A percentile compares a stretch with the other conserved stretches of the same genome.
Evolutionary conservation across 192 early-diverging fungal species (phyloP).

Genomic region (Allomyces arbusculus): DNA sequence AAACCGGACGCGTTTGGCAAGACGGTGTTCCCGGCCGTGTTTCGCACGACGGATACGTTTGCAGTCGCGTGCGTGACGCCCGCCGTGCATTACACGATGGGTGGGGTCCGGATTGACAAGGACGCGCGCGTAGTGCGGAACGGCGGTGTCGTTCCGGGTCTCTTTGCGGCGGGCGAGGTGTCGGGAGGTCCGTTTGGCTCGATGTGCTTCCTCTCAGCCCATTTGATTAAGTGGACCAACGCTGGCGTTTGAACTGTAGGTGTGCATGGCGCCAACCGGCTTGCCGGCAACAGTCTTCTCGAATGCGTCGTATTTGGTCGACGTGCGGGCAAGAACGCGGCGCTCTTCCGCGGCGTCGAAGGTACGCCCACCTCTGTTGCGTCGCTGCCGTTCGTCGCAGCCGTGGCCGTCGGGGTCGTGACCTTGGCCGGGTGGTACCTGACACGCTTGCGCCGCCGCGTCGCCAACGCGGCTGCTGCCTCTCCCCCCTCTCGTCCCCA

Average conservation of each 20-base stretch:
- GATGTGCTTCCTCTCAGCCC: too few species aligned
- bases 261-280: slow-evolving; percentile 89
- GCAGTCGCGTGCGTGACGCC: slow-evolving; percentile 37
- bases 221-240: too few species aligned
- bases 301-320: slow-evolving; percentile 93
- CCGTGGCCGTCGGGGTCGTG: too few species aligned
- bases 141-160: slow-evolving; percentile 33
- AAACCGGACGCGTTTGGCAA: slow-evolving; percentile 44
- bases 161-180: slow-evolving; percentile 82
- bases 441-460: too few species aligned
- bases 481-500: too few species aligned
- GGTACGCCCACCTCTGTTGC: too few species aligned
- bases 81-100: slow-evolving; percentile 75
- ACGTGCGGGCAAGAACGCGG: slow-evolving; percentile 42
- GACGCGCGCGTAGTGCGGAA: slow-evolving; percentile 21
- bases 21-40: slow-evolving; percentile 39
- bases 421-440: too few species aligned
- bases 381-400: too few species aligned
- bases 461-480: too few species aligned
- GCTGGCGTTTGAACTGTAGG: slow-evolving; percentile 6
- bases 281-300: slow-evolving; percentile 79
- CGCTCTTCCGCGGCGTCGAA: too few species aligned
- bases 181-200: slow-evolving; percentile 33
- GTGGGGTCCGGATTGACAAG: slow-evolving; percentile 45
- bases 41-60: slow-evolving; percentile 31